A percentile compares a stretch with the other conserved stretches of the same genome.
Conservation (phyloP, 768 basidiomycete genomes). For the Leccinum ochraceum region DNA sequence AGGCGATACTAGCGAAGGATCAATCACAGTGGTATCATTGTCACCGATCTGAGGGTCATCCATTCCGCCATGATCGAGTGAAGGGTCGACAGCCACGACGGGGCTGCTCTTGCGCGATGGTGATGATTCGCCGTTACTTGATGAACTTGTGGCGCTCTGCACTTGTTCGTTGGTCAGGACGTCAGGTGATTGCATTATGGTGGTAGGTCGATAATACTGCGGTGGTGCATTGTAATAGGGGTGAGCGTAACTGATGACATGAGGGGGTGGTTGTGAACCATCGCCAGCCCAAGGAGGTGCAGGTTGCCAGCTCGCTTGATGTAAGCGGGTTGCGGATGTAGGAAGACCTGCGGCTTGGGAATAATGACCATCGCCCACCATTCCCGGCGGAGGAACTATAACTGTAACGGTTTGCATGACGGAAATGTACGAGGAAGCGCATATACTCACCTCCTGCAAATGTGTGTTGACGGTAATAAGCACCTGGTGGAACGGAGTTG, state of each 20-base stretch:
- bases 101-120: slow-evolving; percentile 32
- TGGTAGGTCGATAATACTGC: slow-evolving; percentile 49
- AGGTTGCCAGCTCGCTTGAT: slow-evolving; percentile 43
- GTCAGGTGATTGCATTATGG: slow-evolving; percentile 29
- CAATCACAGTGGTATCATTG: slow-evolving; percentile 33
- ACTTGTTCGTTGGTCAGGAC: slow-evolving; percentile 21
- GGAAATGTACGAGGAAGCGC: background rate
- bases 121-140: slow-evolving; percentile 28
- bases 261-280: slow-evolving; percentile 41
- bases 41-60: slow-evolving; percentile 16
- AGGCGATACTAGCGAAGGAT: slow-evolving; percentile 39
- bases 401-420: slow-evolving; percentile 31
- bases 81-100: slow-evolving; percentile 27
- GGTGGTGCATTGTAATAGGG: slow-evolving; percentile 38
- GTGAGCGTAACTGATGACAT: slow-evolving; percentile 37
- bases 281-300: slow-evolving; percentile 36
- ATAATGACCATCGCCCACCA: slow-evolving; percentile 45
- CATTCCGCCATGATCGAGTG: slow-evolving; percentile 18
- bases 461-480: slow-evolving; percentile 71
- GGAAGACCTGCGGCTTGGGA: slow-evolving; percentile 46
- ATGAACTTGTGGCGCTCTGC: slow-evolving; percentile 24
- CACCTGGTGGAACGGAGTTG: slow-evolving; percentile 35
- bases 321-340: slow-evolving; percentile 52
- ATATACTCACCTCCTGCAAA: slow-evolving; percentile 41
- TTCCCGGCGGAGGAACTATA: slow-evolving; percentile 42